Percentiles rank a stretch among this genome's conserved stretches.
These are phyloP conservation scores for Phylloporus arenicola DNA, from an alignment of 768 basidiomycete species.

Conservation along the genomic window DNA sequence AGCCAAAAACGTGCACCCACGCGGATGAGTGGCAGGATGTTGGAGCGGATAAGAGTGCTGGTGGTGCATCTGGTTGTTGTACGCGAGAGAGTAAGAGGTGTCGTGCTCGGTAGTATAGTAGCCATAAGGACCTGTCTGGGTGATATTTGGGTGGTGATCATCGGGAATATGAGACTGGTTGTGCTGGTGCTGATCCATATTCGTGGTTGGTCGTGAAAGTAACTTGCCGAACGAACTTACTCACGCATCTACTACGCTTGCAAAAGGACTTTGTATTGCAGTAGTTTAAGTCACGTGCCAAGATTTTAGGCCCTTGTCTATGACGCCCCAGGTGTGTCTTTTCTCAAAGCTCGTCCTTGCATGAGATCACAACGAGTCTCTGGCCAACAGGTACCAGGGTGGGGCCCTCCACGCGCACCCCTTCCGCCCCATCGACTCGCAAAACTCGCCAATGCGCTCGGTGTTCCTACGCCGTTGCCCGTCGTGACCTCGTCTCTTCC, in stretches of 20 bases:
- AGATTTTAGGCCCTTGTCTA: not conserved
- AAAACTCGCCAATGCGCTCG: conserved; percentile 80
- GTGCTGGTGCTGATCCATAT: conserved; percentile 37
- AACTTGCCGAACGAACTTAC: too few species aligned
- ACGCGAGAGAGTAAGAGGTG: conserved; percentile 47
- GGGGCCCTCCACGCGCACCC: conserved; percentile 67
- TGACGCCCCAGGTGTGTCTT: conserved; percentile 10
- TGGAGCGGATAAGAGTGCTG: conserved; percentile 51
- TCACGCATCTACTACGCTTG: too few species aligned
- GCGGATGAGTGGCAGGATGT: conserved; percentile 58
- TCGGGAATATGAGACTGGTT: conserved; percentile 41
- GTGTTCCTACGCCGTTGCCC: conserved; percentile 71
- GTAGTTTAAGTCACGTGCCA: too few species aligned
- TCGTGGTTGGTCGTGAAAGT: conserved; percentile 33
- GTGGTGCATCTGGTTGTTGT: conserved; percentile 43
- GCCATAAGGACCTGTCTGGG: conserved; percentile 38
- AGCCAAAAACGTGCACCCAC: conserved; percentile 53
- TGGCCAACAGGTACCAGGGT: conserved; percentile 22
- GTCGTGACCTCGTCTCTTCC: conserved; percentile 29
- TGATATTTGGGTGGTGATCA: conserved; percentile 42
- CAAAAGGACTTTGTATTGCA: too few species aligned
- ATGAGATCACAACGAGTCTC: conserved; percentile 17
- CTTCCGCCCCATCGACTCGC: conserved; percentile 73
- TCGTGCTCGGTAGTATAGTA: conserved; percentile 56
- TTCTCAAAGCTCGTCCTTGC: not conserved